These are phyloP conservation scores for Diaporthe citrichinensis DNA, from an alignment of 2,329 filamentous ascomycete species.

Conservation along the genomic window DNA sequence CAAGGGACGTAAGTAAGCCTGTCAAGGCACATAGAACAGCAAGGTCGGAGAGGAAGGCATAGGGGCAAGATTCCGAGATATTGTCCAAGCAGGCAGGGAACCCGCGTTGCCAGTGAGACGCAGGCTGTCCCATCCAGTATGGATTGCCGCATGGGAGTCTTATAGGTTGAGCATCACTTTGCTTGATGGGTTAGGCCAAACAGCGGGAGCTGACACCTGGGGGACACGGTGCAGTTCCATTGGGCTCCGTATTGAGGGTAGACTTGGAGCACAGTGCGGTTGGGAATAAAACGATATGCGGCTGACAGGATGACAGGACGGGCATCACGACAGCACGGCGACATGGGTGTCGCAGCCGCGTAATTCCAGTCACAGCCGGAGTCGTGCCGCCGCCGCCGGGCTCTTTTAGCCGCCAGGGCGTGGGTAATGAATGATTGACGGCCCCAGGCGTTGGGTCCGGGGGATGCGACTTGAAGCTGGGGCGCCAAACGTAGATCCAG, in stretches of 20 bases:
- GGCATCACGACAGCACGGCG: background rate
- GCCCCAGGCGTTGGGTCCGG: background rate
- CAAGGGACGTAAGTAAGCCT: background rate
- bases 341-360: background rate
- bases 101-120: background rate
- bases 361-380: background rate
- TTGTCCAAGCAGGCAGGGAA: background rate
- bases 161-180: background rate
- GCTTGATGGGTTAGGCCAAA: background rate
- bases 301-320: background rate
- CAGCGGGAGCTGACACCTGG: no score
- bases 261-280: background rate
- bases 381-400: background rate
- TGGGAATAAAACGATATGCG: background rate
- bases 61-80: background rate
- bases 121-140: background rate
- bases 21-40: background rate
- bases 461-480: background rate
- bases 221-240: background rate
- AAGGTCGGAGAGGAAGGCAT: background rate
- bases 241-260: background rate
- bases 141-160: background rate
- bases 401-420: conserved; percentile 18
- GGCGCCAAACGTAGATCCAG: background rate
- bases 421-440: background rate